Percentiles rank a stretch among this genome's conserved stretches.
Conservation (phyloP, 805 yeast genomes). For the Brettanomyces naardenensis region DNA sequence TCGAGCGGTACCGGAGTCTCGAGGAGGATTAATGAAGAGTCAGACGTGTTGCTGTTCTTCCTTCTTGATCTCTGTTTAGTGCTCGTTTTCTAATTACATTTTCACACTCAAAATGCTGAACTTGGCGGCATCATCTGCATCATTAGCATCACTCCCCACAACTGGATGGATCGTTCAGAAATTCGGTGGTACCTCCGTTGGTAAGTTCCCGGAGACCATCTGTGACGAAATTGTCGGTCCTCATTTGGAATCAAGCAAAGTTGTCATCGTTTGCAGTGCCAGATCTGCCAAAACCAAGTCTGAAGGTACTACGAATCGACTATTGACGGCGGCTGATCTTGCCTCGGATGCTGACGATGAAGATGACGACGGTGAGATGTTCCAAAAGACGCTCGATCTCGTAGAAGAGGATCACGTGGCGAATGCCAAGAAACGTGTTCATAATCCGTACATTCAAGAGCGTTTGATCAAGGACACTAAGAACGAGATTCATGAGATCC, state of each 20-base stretch:
- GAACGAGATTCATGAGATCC: conserved; percentile 59
- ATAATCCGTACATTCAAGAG: conserved; percentile 34
- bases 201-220: conserved; percentile 83
- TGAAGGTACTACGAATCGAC: conserved; percentile 91
- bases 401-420: conserved; percentile 71
- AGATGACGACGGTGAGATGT: conserved; percentile 27
- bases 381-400: conserved; percentile 47
- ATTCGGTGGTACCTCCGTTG: conserved; percentile 96
- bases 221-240: conserved; percentile 76
- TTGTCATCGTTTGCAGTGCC: conserved; percentile 95
- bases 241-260: conserved; percentile 51
- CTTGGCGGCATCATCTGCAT: conserved; percentile 17
- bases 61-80: no score
- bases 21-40: no score
- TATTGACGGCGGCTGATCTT: conserved; percentile 75
- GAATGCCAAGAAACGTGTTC: conserved; percentile 57
- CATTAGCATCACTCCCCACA: conserved; percentile 10
- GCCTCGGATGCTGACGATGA: conserved; percentile 52
- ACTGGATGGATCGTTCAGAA: conserved; percentile 77
- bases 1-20: no score
- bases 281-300: conserved; percentile 85
- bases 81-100: no score
- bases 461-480: conserved; percentile 52
- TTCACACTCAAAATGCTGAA: no score
- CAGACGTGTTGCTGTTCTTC: no score